A percentile compares a stretch with the other conserved stretches of the same genome.
Evolutionary conservation across 805 yeast genomes (phyloP).

Genomic region (Ogataea pini): DNA sequence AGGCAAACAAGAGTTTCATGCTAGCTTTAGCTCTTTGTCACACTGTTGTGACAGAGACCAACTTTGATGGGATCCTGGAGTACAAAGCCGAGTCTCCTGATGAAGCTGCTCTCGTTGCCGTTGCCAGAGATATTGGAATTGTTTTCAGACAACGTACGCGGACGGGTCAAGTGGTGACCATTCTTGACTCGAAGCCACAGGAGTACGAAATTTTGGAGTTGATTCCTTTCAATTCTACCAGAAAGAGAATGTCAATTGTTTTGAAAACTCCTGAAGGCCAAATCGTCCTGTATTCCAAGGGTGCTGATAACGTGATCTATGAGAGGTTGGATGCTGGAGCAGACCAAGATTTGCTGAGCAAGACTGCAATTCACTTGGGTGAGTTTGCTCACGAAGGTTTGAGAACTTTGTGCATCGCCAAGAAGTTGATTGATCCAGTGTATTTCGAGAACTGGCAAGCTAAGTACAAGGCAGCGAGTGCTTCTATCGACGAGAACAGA

Average conservation of each 20-base stretch:
- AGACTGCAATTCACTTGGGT: conserved; percentile 65
- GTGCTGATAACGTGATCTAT: conserved; percentile 75
- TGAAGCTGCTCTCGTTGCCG: conserved; percentile 77
- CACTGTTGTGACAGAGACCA: conserved; percentile 65
- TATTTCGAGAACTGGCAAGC: conserved; percentile 56
- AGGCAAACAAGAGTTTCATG: conserved; percentile 59
- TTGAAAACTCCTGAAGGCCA: conserved; percentile 45
- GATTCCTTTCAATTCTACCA: conserved; percentile 65
- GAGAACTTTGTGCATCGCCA: conserved; percentile 73
- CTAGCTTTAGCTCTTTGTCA: conserved; percentile 71
- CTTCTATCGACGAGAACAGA: conserved; percentile 55
- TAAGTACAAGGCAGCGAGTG: conserved; percentile 57
- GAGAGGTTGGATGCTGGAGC: conserved; percentile 38
- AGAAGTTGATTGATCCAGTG: conserved; percentile 46
- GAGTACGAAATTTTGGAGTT: conserved; percentile 53
- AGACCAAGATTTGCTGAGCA: conserved; percentile 47
- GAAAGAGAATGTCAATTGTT: conserved; percentile 80
- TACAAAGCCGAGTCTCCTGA: conserved; percentile 84
- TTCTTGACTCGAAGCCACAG: conserved; percentile 45
- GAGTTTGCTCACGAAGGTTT: conserved; percentile 76
- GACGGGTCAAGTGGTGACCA: conserved; percentile 43
- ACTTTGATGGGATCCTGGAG: conserved; percentile 42
- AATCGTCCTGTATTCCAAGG: conserved; percentile 58
- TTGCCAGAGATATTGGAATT: conserved; percentile 72
- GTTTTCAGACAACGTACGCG: conserved; percentile 57